Percentiles rank a stretch among this genome's conserved stretches.
phyloP scores from a whole-genome alignment of 371 early-diverging fungal species.

The Mortierella sp. region DNA sequence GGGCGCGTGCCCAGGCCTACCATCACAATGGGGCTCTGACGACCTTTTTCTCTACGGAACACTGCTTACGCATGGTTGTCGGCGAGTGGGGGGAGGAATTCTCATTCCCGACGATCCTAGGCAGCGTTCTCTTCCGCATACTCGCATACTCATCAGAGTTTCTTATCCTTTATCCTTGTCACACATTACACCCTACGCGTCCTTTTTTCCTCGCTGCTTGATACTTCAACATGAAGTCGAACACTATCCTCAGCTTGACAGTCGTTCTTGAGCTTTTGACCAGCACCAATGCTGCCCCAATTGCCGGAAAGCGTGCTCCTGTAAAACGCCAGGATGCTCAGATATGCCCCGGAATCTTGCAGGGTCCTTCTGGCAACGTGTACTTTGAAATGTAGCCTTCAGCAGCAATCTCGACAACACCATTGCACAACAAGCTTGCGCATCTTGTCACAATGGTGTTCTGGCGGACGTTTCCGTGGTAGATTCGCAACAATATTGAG shows the following conservation, averaged over 20 bases:
- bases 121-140: background rate
- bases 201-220: background rate
- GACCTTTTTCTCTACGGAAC: no score
- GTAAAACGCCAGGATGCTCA: constrained; percentile 13
- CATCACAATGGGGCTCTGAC: no score
- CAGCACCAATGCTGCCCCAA: constrained; percentile 21
- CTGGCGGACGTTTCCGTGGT: constrained; percentile 16
- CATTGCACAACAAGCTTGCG: constrained; percentile 33
- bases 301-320: constrained; percentile 4
- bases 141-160: background rate
- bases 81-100: constrained; percentile 15
- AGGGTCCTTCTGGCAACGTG: constrained; percentile 34
- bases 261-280: constrained; percentile 31
- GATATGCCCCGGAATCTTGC: constrained; percentile 28
- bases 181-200: background rate
- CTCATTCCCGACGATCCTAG: constrained; percentile 35
- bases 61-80: no score
- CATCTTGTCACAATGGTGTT: constrained; percentile 35
- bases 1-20: no score
- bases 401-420: constrained; percentile 23
- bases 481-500: constrained; percentile 26
- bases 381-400: constrained; percentile 45
- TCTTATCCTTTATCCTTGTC: constrained; percentile 1
- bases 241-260: constrained; percentile 23
- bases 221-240: constrained; percentile 22